Conservation (phyloP, 2,329 filamentous ascomycete genomes). For the Albifimbria verrucaria region DNA sequence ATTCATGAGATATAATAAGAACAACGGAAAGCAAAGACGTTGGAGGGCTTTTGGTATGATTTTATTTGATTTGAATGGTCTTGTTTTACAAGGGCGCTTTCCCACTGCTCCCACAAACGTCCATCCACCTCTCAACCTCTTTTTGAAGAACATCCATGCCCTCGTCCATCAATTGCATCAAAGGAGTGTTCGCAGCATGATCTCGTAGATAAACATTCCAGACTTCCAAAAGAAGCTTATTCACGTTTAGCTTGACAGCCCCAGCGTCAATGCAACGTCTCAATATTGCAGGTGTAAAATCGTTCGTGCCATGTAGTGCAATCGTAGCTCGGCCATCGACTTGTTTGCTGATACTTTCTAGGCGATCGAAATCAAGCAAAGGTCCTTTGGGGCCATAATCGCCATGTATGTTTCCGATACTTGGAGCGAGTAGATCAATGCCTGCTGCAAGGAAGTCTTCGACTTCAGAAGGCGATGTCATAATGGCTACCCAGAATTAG, state of each 20-base stretch:
- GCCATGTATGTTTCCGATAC: constrained; percentile 75
- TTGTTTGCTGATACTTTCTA: constrained; percentile 30
- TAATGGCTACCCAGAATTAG: neutral
- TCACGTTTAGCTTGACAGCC: constrained; percentile 56
- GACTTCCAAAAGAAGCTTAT: constrained; percentile 44
- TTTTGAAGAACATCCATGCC: constrained; percentile 11
- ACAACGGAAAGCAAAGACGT: too few species aligned
- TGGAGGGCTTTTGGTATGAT: too few species aligned
- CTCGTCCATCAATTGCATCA: constrained; percentile 11
- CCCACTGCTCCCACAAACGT: constrained; percentile 14
- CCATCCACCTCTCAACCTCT: constrained; percentile 15
- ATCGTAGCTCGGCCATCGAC: constrained; percentile 35
- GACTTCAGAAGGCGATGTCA: constrained; percentile 68
- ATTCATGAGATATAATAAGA: too few species aligned
- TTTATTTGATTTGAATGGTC: too few species aligned
- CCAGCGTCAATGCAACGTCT: constrained; percentile 47
- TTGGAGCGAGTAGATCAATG: constrained; percentile 71
- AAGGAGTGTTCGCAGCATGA: constrained; percentile 2
- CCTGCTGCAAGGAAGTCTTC: constrained; percentile 68
- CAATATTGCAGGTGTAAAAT: constrained; percentile 48
- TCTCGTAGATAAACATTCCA: constrained; percentile 9
- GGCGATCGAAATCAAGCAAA: constrained; percentile 48
- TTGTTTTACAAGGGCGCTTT: constrained; percentile 3
- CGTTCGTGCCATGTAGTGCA: constrained; percentile 56
- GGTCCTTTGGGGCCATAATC: constrained; percentile 66